Evolutionary conservation across 164 flowering plant species (phyloP), one percentile per base, ranked within the genome.

Genomic region (Houttuynia cordata): DNA sequence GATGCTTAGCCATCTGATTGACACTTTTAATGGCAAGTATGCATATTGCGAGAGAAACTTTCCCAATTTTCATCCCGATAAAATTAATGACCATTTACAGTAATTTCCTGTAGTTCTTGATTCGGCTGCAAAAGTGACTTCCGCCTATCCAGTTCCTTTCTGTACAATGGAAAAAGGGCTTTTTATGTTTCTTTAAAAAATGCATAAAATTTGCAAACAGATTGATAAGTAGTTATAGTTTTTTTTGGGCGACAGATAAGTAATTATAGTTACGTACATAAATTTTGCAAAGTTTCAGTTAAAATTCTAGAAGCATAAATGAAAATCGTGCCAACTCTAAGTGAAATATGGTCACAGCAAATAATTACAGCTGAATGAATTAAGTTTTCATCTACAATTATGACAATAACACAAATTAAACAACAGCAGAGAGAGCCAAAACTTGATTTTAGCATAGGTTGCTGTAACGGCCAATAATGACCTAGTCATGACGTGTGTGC

Each of bases 131-230:
- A 64, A 4, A 51, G 45, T 21, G 77, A 68, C 60, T 71, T 76
- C 24, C 67, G 71, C 40, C 59, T 74, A 42, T 74, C 74, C 37
- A 78, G 70, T 72, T 81, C 89, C 70, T 80, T 82, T 71, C 96
- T 88, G 85, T 69, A 71, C n/a, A 41, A 51, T 8, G 14, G 13
- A 12, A 10, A 40, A 72, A 50, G 18, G 23, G 23, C 19, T 14
- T 49, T 18, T 10, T 45, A 24, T 40, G 18, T 10, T 21, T 24
- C 52, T 12, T 41, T 5, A 12, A 58, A n/a, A 25, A 20, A 41
- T 19, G 37, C 10, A 21, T 17, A 18, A 41, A 53, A 53, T 21
- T 52, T 52, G 22, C 22, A 52, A 52, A 52, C 22, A 52, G 24
- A 41, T 39, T 53, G 37, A 23, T 56, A 51, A 47, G 8, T 21